Evolutionary conservation across 129 eudicot genomes (phyloP).

Genomic region (Heracleum sosnowskyi): DNA sequence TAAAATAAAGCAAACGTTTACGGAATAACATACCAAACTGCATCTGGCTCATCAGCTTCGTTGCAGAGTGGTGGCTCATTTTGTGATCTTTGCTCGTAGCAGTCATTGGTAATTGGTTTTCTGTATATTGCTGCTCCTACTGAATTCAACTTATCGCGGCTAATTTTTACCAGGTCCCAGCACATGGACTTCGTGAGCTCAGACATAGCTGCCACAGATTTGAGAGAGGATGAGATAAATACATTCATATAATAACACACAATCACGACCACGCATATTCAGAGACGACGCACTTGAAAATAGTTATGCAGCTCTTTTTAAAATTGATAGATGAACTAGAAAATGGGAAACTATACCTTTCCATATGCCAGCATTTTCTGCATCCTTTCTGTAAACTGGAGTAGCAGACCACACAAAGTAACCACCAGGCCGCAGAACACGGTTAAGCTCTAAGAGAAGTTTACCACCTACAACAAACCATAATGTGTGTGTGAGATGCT

Average conservation of each 20-base stretch:
- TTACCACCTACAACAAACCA: slow-evolving; percentile 42
- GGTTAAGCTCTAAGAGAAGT: slow-evolving; percentile 58
- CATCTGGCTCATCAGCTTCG: slow-evolving; percentile 51
- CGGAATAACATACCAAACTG: slow-evolving; percentile 39
- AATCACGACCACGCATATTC: not conserved
- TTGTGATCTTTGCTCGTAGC: slow-evolving; percentile 44
- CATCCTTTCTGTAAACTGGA: slow-evolving; percentile 50
- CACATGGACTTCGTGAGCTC: slow-evolving; percentile 57
- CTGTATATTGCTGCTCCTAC: slow-evolving; percentile 54
- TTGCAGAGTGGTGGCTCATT: slow-evolving; percentile 58
- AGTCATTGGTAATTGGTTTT: slow-evolving; percentile 56
- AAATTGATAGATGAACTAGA: slow-evolving; percentile 1
- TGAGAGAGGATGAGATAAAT: slow-evolving; percentile 3
- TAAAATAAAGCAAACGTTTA: not conserved
- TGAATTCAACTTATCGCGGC: slow-evolving; percentile 38
- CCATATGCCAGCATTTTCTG: slow-evolving; percentile 61
- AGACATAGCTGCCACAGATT: slow-evolving; percentile 45
- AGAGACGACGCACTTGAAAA: not conserved
- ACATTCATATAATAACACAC: not conserved
- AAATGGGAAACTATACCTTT: slow-evolving; percentile 25
- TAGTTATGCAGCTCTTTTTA: not conserved
- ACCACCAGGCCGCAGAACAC: slow-evolving; percentile 63
- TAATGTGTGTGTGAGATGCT: slow-evolving; percentile 3
- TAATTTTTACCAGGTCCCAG: slow-evolving; percentile 49
- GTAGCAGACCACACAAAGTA: slow-evolving; percentile 79